Evolutionary conservation across 306 rosid genomes (phyloP).

Genomic region (Lathyrus sativus): DNA sequence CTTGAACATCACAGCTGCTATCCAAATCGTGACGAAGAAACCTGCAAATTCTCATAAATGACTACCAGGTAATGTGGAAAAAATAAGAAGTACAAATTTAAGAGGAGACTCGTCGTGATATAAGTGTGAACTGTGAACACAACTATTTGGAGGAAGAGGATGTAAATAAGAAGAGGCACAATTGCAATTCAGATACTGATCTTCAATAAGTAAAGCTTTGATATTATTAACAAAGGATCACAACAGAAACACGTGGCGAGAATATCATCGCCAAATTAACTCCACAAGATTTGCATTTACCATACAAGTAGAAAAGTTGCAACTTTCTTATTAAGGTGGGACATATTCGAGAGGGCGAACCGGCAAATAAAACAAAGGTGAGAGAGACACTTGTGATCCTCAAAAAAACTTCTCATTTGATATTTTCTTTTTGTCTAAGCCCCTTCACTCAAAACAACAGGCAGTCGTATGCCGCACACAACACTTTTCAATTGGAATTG

Average conservation of each 20-base stretch:
- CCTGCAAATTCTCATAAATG: constrained; percentile 59
- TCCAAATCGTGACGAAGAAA: constrained; percentile 83
- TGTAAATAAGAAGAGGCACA: constrained; percentile 13
- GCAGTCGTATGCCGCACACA: not conserved
- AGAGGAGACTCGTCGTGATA: constrained; percentile 18
- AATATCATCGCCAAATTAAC: not conserved
- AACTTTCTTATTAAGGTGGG: constrained; percentile 5
- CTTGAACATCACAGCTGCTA: constrained; percentile 89
- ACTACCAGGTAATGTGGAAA: constrained; percentile 7
- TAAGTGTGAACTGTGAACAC: constrained; percentile 27
- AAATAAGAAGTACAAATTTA: constrained; percentile 7
- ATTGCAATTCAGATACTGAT: constrained; percentile 3
- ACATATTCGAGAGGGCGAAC: not conserved
- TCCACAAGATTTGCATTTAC: constrained; percentile 3
- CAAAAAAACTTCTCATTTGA: constrained; percentile 4
- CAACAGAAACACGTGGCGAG: not conserved
- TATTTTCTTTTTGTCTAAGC: not conserved
- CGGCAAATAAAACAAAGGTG: not conserved
- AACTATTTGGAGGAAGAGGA: not conserved
- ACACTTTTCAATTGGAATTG: not conserved
- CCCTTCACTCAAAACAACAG: not conserved
- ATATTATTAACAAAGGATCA: constrained; percentile 5
- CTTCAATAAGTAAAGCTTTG: constrained; percentile 6
- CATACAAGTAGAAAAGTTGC: constrained; percentile 3
- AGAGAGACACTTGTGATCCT: constrained; percentile 4